phyloP scores from a whole-genome alignment of 345 rosid genomes.

The Salix arbutifolia region DNA sequence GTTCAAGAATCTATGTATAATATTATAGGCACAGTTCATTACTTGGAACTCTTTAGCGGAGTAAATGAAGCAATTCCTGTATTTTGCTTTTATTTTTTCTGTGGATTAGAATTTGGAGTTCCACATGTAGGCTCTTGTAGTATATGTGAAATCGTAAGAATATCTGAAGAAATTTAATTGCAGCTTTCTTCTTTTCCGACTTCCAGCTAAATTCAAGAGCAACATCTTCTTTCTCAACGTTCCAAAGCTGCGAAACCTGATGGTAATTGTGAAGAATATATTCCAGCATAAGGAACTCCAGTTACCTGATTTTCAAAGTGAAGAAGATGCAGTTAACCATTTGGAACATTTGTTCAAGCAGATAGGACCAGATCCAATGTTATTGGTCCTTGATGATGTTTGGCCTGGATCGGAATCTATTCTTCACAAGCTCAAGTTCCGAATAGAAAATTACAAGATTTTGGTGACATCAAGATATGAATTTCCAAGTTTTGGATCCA shows the following conservation, averaged over 20 bases:
- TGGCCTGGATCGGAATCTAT: constrained; percentile 23
- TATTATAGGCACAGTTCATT: neutral
- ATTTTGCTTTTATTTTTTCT: too few species aligned
- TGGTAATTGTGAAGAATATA: constrained; percentile 13
- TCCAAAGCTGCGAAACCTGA: constrained; percentile 16
- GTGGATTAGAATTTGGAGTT: neutral
- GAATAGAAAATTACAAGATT: constrained; percentile 16
- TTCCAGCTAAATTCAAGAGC: constrained; percentile 18
- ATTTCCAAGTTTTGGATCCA: constrained; percentile 15
- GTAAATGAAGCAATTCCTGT: neutral
- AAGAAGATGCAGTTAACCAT: constrained; percentile 24
- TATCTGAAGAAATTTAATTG: neutral
- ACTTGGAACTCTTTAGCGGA: neutral
- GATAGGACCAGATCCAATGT: neutral
- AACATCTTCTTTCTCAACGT: constrained; percentile 26
- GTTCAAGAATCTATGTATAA: too few species aligned
- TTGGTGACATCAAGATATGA: constrained; percentile 28
- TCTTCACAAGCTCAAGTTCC: constrained; percentile 20
- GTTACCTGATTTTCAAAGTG: constrained; percentile 14
- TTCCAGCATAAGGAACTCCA: constrained; percentile 12
- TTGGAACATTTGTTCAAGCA: constrained; percentile 17
- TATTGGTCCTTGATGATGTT: constrained; percentile 34
- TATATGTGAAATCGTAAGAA: neutral
- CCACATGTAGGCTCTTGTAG: neutral
- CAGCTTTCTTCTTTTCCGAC: neutral